These are phyloP conservation scores for Ceratocystis destructans DNA, from an alignment of 2,329 filamentous ascomycete species.

Conservation along the genomic window DNA sequence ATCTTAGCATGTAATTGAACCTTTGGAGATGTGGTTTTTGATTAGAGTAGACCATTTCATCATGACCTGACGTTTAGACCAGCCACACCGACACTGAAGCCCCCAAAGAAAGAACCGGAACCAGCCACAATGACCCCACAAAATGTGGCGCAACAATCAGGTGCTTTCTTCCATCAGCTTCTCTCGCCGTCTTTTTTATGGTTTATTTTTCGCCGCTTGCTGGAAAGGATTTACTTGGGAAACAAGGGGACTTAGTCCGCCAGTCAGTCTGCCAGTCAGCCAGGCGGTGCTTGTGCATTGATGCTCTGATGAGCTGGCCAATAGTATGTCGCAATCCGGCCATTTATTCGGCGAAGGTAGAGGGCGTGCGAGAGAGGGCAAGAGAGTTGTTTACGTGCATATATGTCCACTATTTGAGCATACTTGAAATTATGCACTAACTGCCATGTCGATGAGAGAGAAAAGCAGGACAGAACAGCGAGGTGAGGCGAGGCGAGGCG, in stretches of 20 bases:
- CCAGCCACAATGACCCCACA: no score
- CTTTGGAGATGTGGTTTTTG: no score
- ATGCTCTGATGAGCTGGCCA: background rate
- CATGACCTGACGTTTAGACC: no score
- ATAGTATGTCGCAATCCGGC: constrained; percentile 4
- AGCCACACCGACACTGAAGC: no score
- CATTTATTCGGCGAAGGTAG: constrained; percentile 14
- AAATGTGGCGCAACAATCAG: no score
- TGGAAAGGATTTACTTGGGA: background rate
- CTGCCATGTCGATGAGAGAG: no score
- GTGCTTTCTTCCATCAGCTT: constrained; percentile 2
- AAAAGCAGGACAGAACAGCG: no score
- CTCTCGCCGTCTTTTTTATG: background rate
- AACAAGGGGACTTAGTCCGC: background rate
- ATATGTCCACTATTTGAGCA: background rate
- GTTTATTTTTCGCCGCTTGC: background rate
- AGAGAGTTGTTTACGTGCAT: background rate
- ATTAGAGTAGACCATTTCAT: no score
- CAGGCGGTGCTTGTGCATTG: background rate
- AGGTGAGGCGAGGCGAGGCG: background rate
- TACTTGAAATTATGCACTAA: no score
- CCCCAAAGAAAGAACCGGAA: no score
- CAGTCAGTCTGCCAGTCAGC: no score
- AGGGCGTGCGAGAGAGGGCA: background rate
- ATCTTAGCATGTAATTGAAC: no score